phyloP scores from a whole-genome alignment of 176 grass and related monocot species.

The maize (Zea mays) region DNA sequence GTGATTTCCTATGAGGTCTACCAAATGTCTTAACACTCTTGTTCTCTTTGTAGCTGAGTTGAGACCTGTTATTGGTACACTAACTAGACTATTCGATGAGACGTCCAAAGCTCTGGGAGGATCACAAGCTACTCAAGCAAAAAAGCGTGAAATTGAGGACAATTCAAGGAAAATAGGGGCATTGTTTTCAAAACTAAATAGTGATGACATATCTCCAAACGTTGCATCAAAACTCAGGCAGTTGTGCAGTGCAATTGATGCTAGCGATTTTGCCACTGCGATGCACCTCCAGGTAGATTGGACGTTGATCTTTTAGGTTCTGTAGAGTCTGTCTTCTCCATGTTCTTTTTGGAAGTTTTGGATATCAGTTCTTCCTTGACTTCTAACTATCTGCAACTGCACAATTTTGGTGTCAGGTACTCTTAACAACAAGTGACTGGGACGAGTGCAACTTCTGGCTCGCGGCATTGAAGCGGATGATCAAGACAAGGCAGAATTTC shows the following conservation, averaged over 20 bases:
- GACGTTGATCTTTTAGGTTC: background rate
- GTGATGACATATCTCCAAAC: conserved; percentile 73
- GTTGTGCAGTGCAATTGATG: conserved; percentile 77
- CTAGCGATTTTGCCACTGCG: conserved; percentile 66
- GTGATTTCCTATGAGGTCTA: conserved; percentile 5
- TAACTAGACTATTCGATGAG: conserved; percentile 83
- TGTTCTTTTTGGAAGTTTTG: background rate
- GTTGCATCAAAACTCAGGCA: conserved; percentile 74
- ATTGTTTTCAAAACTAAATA: conserved; percentile 90
- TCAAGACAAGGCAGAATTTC: conserved; percentile 79
- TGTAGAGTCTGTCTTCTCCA: background rate
- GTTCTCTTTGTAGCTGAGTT: conserved; percentile 72
- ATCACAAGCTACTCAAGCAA: conserved; percentile 60
- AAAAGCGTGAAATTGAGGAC: conserved; percentile 92
- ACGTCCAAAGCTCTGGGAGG: conserved; percentile 79
- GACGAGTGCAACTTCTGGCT: conserved; percentile 99
- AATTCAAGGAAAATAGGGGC: conserved; percentile 91
- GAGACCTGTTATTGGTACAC: conserved; percentile 73
- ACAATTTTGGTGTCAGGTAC: conserved; percentile 53
- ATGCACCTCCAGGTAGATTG: conserved; percentile 82
- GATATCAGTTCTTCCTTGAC: background rate
- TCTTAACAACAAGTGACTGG: conserved; percentile 92
- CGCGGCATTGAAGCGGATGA: conserved; percentile 87
- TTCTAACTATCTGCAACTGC: background rate
- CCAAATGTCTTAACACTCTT: conserved; percentile 10